Conservation (phyloP, 352 stramenopile species). For the Plasmopara muralis region DNA sequence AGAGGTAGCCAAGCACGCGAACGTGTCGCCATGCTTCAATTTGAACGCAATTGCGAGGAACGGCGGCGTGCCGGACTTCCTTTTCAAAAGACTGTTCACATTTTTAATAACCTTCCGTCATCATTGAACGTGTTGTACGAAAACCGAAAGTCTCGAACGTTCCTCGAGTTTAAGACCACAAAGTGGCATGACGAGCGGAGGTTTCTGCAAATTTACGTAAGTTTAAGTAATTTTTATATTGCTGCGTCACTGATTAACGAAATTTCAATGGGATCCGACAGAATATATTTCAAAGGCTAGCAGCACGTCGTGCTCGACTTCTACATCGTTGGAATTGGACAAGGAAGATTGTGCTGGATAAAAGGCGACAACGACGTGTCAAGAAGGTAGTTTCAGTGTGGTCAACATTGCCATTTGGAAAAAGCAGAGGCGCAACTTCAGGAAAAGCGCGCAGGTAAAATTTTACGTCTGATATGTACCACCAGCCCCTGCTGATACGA, state of each 20-base stretch:
- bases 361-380: slow-evolving; percentile 15
- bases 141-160: no score
- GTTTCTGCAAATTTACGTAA: no score
- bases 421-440: no score
- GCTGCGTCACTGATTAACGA: no score
- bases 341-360: slow-evolving; percentile 21
- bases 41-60: slow-evolving; percentile 44
- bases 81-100: slow-evolving; percentile 18
- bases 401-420: slow-evolving; percentile 1
- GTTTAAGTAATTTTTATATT: no score
- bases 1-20: slow-evolving; percentile 30
- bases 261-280: slow-evolving; percentile 7
- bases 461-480: no score
- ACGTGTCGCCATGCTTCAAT: slow-evolving; percentile 39
- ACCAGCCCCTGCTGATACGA: no score
- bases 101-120: slow-evolving; percentile 10
- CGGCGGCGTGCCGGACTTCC: slow-evolving; percentile 23
- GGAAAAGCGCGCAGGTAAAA: no score
- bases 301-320: slow-evolving; percentile 18
- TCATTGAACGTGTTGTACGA: not conserved
- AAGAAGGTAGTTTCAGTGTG: slow-evolving; percentile 19
- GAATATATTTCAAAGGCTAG: slow-evolving; percentile 31
- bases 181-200: no score
- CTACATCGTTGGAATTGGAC: slow-evolving; percentile 30
- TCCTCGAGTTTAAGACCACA: no score